Percentiles rank a stretch among this genome's conserved stretches.
phyloP scores from a whole-genome alignment of 2,329 filamentous ascomycete genomes.

The Xylariaceae sp. region DNA sequence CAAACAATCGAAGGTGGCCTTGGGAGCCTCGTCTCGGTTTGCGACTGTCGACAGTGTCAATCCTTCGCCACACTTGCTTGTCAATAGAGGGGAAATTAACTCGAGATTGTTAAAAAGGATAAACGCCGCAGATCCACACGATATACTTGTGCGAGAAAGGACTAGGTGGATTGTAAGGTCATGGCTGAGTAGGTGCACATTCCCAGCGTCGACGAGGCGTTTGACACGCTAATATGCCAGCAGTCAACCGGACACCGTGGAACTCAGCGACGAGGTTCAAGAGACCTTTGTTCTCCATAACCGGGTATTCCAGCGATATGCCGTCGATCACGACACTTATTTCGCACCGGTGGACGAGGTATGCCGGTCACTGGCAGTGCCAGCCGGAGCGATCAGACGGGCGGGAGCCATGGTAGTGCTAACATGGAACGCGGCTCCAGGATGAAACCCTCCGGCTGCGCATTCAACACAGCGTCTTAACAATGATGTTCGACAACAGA shows the following conservation, averaged over 20 bases:
- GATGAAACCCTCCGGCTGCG: constrained; percentile 63
- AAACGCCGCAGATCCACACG: constrained; percentile 1
- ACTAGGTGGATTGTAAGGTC: constrained; percentile 9
- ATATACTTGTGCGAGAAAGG: constrained; percentile 1
- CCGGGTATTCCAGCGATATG: constrained; percentile 62
- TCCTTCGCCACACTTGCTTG: constrained; percentile 11
- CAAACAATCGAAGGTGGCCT: constrained; percentile 12
- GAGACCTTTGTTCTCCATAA: constrained; percentile 57
- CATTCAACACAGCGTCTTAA: constrained; percentile 57
- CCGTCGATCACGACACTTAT: constrained; percentile 59
- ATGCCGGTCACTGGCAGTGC: constrained; percentile 11
- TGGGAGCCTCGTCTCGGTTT: constrained; percentile 11
- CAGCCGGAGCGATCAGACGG: background rate
- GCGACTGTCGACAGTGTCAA: constrained; percentile 12
- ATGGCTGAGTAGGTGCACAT: constrained; percentile 25
- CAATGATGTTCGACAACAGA: constrained; percentile 58
- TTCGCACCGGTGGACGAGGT: constrained; percentile 70
- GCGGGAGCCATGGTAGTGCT: constrained; percentile 1
- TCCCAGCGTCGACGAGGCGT: constrained; percentile 11
- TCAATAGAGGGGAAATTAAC: constrained; percentile 6
- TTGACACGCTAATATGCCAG: constrained; percentile 20
- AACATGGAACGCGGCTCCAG: constrained; percentile 35
- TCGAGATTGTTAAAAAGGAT: constrained; percentile 3
- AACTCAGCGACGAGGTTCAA: constrained; percentile 49
- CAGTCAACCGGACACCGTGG: constrained; percentile 39